These are phyloP conservation scores for Xylaria palmicola DNA, from an alignment of 495 filamentous ascomycete species.

Conservation along the genomic window DNA sequence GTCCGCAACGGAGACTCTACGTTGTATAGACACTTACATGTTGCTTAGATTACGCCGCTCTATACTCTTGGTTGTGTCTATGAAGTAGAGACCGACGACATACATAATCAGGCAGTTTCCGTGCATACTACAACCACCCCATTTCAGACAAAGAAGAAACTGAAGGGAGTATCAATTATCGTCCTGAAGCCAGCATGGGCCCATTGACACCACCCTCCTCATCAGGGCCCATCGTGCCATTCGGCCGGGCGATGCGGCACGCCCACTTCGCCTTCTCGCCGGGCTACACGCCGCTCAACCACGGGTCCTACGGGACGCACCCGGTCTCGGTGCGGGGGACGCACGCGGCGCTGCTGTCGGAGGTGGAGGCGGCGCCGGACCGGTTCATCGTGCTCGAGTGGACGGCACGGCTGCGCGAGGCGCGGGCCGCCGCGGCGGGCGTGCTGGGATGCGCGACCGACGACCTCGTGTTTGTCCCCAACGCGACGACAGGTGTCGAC, in stretches of 20 bases:
- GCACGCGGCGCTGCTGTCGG: conserved; percentile 28
- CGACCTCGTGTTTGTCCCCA: conserved; percentile 70
- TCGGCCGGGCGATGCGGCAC: conserved; percentile 26
- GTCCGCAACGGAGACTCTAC: too few species aligned
- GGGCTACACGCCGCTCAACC: conserved; percentile 38
- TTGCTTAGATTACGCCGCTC: too few species aligned
- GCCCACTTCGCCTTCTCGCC: conserved; percentile 27
- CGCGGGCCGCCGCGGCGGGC: conserved; percentile 57
- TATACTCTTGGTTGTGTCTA: too few species aligned
- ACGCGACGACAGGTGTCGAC: conserved; percentile 74
- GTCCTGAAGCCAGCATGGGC: background rate
- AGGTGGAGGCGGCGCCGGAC: conserved; percentile 32
- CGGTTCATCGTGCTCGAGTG: conserved; percentile 54
- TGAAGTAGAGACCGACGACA: too few species aligned
- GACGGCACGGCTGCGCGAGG: conserved; percentile 52
- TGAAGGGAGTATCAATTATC: too few species aligned
- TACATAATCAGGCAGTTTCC: too few species aligned
- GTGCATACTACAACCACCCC: too few species aligned
- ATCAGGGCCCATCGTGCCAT: conserved; percentile 13
- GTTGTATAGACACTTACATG: too few species aligned
- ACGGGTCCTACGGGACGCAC: conserved; percentile 41
- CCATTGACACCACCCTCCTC: background rate
- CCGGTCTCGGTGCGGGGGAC: conserved; percentile 27
- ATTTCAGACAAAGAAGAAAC: background rate
- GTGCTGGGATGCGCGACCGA: conserved; percentile 55